phyloP scores from a whole-genome alignment of 495 filamentous ascomycete genomes.

The Elasticomyces elasticus region DNA sequence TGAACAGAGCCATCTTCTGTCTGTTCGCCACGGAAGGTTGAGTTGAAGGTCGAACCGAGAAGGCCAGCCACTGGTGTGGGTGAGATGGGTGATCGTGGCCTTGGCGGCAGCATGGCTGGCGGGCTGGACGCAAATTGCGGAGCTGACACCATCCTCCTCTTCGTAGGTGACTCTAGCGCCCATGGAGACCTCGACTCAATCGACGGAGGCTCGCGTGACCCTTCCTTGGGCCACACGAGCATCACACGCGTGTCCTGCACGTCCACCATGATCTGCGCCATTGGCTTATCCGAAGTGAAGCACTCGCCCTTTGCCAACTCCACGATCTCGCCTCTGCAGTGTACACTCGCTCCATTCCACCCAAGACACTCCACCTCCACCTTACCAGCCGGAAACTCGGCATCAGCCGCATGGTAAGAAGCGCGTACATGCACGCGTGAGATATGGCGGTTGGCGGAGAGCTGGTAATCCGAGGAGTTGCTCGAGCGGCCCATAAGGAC shows the following conservation, averaged over 20 bases:
- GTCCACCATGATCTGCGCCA: conserved; percentile 88
- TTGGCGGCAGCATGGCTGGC: conserved; percentile 45
- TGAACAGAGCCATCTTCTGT: conserved; percentile 40
- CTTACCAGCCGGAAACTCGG: conserved; percentile 42
- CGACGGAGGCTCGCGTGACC: conserved; percentile 50
- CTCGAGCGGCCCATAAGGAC: conserved; percentile 84
- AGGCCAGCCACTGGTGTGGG: conserved; percentile 47
- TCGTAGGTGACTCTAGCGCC: conserved; percentile 41
- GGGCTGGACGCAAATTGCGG: conserved; percentile 50
- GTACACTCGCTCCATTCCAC: conserved; percentile 91
- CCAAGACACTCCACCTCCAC: conserved; percentile 83
- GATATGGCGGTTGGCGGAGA: conserved; percentile 82
- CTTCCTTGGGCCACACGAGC: conserved; percentile 69
- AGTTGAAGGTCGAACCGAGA: conserved; percentile 25
- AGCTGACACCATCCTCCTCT: conserved; percentile 35
- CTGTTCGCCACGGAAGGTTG: conserved; percentile 38
- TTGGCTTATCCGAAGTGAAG: conserved; percentile 82
- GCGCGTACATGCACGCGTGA: conserved; percentile 89
- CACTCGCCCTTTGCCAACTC: conserved; percentile 79
- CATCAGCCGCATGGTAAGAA: conserved; percentile 59
- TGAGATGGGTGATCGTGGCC: conserved; percentile 60
- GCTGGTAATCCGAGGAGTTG: conserved; percentile 82
- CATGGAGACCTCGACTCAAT: conserved; percentile 58
- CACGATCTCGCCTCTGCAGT: conserved; percentile 81
- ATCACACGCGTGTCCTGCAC: conserved; percentile 86